phyloP scores from a whole-genome alignment of 2,329 filamentous ascomycete genomes.

The Fusarium praegraminearum region DNA sequence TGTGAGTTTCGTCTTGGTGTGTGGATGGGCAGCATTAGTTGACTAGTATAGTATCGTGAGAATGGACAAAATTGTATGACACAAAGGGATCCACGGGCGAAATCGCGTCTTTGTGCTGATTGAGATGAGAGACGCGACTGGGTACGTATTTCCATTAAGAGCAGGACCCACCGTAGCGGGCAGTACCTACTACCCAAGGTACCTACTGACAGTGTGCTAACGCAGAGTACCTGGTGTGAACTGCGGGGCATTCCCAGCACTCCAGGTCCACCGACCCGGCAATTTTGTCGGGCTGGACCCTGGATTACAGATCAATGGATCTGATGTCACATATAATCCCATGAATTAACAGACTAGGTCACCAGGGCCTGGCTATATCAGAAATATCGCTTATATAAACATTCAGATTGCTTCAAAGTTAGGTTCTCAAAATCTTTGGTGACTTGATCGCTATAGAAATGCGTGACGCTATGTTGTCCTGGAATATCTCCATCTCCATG shows the following conservation, averaged over 20 bases:
- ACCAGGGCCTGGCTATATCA: background rate
- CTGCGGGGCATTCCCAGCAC: background rate
- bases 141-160: slow-evolving; percentile 8
- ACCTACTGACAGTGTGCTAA: background rate
- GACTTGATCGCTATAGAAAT: slow-evolving; percentile 38
- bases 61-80: background rate
- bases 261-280: background rate
- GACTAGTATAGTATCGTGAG: background rate
- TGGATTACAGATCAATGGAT: background rate
- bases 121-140: slow-evolving; percentile 26
- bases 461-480: slow-evolving; percentile 28
- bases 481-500: slow-evolving; percentile 22
- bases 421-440: slow-evolving; percentile 15
- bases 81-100: slow-evolving; percentile 7
- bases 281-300: background rate
- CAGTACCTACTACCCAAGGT: too few relatives aligned
- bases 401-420: background rate
- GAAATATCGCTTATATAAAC: background rate
- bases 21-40: background rate
- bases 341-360: background rate
- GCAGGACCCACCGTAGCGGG: background rate
- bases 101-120: slow-evolving; percentile 18
- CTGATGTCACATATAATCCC: background rate
- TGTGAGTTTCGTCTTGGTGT: background rate
- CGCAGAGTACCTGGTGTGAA: background rate